Conservation (phyloP, 495 filamentous ascomycete genomes). For the Penicillium paxilli region DNA sequence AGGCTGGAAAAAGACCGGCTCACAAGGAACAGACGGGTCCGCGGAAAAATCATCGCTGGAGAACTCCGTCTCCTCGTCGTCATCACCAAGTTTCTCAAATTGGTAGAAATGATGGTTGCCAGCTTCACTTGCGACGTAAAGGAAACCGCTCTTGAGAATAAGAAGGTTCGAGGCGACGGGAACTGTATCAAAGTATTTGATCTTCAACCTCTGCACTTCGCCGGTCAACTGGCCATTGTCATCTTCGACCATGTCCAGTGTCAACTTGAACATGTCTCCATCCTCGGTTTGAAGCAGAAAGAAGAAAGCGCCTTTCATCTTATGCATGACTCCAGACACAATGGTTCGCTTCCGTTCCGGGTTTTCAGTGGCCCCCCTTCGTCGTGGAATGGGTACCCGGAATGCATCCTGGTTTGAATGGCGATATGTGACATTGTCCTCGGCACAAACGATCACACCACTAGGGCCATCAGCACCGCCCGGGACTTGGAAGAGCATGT, state of each 20-base stretch:
- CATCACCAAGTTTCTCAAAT: slow-evolving; percentile 96
- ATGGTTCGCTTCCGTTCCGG: slow-evolving; percentile 86
- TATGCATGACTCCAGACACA: slow-evolving; percentile 91
- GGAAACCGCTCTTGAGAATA: slow-evolving; percentile 93
- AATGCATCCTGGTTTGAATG: slow-evolving; percentile 90
- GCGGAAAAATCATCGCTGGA: slow-evolving; percentile 79
- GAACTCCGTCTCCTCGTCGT: slow-evolving; percentile 85
- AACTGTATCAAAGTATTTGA: slow-evolving; percentile 98
- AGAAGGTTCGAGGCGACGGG: slow-evolving; percentile 82
- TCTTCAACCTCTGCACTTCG: slow-evolving; percentile 79
- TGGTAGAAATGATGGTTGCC: slow-evolving; percentile 96
- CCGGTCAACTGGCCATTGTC: slow-evolving; percentile 73
- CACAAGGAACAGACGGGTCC: slow-evolving; percentile 66
- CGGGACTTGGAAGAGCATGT: slow-evolving; percentile 91
- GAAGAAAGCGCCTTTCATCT: slow-evolving; percentile 96
- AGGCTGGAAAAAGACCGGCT: slow-evolving; percentile 81
- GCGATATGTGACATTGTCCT: slow-evolving; percentile 92
- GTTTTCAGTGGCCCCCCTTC: slow-evolving; percentile 85
- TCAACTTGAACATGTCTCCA: slow-evolving; percentile 96
- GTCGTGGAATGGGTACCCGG: slow-evolving; percentile 83
- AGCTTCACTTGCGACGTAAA: slow-evolving; percentile 89
- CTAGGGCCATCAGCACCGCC: slow-evolving; percentile 92
- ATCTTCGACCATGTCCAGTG: slow-evolving; percentile 85
- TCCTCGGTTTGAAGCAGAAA: slow-evolving; percentile 95
- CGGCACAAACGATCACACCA: slow-evolving; percentile 90